phyloP scores from a whole-genome alignment of 208 protist genomes.

The Leishmania tropica region DNA sequence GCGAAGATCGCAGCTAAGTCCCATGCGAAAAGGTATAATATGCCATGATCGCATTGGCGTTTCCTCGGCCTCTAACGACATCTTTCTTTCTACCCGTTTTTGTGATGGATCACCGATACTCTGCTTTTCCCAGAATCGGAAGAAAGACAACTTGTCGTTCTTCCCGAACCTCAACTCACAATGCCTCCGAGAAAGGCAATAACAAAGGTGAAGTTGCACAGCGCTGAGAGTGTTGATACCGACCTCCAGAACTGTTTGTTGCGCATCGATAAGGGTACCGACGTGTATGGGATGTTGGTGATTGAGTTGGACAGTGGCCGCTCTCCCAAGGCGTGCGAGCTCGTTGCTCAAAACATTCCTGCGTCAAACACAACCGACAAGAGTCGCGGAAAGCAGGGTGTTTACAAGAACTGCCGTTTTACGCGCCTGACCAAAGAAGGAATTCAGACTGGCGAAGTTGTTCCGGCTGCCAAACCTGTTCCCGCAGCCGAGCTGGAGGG shows the following conservation, averaged over 20 bases:
- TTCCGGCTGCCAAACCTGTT: conserved; percentile 38
- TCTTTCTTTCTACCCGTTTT: not conserved
- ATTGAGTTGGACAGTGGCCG: conserved; percentile 36
- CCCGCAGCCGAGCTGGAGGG: conserved; percentile 54
- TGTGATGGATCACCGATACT: not conserved
- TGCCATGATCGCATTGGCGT: not conserved
- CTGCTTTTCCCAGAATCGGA: not conserved
- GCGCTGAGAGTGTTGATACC: conserved; percentile 18
- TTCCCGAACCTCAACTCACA: not conserved
- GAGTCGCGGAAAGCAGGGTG: conserved; percentile 49
- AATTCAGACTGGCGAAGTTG: conserved; percentile 76
- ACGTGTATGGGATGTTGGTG: conserved; percentile 30
- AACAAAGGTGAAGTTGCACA: conserved; percentile 23
- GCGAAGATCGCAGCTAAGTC: not conserved
- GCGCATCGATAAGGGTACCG: conserved; percentile 27
- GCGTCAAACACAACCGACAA: conserved; percentile 45
- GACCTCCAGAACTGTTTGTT: conserved; percentile 31
- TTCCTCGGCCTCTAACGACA: not conserved
- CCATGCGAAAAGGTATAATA: not conserved
- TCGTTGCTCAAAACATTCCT: conserved; percentile 60
- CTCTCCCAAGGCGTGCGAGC: conserved; percentile 73
- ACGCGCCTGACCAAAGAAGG: conserved; percentile 60
- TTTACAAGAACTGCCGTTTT: conserved; percentile 66
- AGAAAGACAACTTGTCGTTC: not conserved
- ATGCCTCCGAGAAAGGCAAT: conserved; percentile 19